A percentile compares a stretch with the other conserved stretches of the same genome.
These are phyloP conservation scores for Neltuma alba DNA, from an alignment of 306 rosid genomes.

Conservation along the genomic window DNA sequence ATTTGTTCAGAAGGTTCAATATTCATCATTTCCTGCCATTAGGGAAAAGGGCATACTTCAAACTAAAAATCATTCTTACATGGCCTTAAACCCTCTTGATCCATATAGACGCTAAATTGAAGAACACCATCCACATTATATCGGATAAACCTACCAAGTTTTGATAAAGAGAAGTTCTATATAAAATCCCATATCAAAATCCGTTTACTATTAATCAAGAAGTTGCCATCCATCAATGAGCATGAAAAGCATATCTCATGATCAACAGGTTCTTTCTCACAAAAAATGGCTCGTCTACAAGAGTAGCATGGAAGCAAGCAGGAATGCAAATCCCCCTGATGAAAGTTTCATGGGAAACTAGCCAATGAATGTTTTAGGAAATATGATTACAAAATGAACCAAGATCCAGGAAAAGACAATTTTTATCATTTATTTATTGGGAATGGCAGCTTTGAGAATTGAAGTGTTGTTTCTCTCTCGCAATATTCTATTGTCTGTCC, in stretches of 20 bases:
- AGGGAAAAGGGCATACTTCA: not conserved
- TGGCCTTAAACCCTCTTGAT: not conserved
- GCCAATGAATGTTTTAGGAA: not conserved
- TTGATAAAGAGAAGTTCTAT: not conserved
- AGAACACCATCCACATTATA: not conserved
- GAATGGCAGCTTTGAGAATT: not conserved
- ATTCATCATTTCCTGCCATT: conserved; percentile 2
- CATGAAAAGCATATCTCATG: not conserved
- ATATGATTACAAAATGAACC: not conserved
- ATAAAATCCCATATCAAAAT: not conserved
- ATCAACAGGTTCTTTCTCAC: no score
- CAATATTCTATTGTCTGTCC: not conserved
- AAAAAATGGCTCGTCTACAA: not conserved
- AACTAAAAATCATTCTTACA: not conserved
- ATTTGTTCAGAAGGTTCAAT: not conserved
- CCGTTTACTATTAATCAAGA: not conserved
- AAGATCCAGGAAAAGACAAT: not conserved
- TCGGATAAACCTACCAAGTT: not conserved
- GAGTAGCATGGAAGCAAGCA: not conserved
- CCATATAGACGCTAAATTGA: not conserved
- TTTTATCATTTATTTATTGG: not conserved
- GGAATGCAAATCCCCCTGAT: not conserved
- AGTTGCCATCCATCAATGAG: not conserved
- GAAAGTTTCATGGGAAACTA: not conserved
- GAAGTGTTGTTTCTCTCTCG: no score